phyloP scores from a whole-genome alignment of 768 basidiomycete genomes.

The Strobilomyces dryophilus region DNA sequence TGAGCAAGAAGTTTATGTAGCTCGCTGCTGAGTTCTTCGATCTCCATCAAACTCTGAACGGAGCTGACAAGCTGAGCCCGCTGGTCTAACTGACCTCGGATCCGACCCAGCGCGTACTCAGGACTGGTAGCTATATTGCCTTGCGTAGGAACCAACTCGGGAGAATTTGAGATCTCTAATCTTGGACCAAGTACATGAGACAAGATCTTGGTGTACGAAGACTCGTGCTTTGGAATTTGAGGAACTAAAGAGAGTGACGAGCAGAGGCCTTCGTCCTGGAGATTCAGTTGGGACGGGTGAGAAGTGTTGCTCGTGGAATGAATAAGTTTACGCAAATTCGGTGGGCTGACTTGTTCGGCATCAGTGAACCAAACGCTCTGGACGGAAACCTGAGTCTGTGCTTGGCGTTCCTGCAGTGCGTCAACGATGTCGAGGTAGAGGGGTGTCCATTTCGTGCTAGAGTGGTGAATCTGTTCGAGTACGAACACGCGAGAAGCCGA shows the following conservation, averaged over 20 bases:
- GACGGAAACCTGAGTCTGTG: constrained; percentile 48
- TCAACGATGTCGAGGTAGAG: constrained; percentile 79
- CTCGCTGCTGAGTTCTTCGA: constrained; percentile 43
- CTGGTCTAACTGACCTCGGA: constrained; percentile 76
- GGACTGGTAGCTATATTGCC: constrained; percentile 84
- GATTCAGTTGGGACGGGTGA: constrained; percentile 41
- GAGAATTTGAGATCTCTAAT: constrained; percentile 83
- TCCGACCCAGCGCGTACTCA: constrained; percentile 90
- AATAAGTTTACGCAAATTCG: constrained; percentile 52
- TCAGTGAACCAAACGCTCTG: constrained; percentile 63
- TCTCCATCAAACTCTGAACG: constrained; percentile 62
- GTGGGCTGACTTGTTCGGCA: constrained; percentile 32
- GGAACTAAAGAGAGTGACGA: constrained; percentile 34
- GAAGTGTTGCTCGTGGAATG: constrained; percentile 36
- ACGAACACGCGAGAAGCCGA: constrained; percentile 69
- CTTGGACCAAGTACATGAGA: constrained; percentile 73
- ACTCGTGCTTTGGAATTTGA: constrained; percentile 85
- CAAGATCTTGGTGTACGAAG: constrained; percentile 87
- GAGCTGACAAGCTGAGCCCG: constrained; percentile 62
- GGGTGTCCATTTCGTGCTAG: constrained; percentile 84
- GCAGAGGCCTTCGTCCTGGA: constrained; percentile 38
- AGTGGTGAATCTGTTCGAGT: constrained; percentile 73
- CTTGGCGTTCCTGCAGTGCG: constrained; percentile 59
- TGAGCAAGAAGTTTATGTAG: constrained; percentile 70
- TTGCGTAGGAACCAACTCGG: constrained; percentile 61